phyloP scores from a whole-genome alignment of 352 stramenopile species.

The Phytophthora uliginosa region DNA sequence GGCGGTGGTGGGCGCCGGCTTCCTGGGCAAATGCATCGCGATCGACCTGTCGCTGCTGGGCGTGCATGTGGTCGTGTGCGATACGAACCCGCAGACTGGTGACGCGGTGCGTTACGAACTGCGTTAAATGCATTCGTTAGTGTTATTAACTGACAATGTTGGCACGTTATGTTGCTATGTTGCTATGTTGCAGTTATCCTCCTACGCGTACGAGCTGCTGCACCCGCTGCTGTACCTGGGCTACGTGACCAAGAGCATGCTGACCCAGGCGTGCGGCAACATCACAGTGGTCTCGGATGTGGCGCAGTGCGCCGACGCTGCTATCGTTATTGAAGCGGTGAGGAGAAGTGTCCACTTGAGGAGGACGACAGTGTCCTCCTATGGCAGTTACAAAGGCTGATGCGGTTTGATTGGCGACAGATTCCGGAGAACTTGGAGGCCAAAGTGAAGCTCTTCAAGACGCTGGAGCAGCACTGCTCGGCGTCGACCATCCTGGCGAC shows the following conservation, averaged over 20 bases:
- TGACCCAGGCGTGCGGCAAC: conserved; percentile 65
- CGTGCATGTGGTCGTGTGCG: conserved; percentile 66
- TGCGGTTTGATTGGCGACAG: conserved; percentile 15
- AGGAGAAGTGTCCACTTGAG: conserved; percentile 3
- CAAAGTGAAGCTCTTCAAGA: conserved; percentile 71
- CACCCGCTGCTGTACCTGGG: conserved; percentile 78
- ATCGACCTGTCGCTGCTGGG: conserved; percentile 77
- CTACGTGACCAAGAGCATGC: conserved; percentile 84
- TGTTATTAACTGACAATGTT: background rate
- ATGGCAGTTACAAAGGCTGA: background rate
- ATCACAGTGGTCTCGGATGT: conserved; percentile 60
- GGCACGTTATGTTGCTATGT: background rate
- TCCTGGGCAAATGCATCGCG: conserved; percentile 74
- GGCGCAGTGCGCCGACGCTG: conserved; percentile 52
- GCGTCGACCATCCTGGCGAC: conserved; percentile 68
- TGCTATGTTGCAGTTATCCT: conserved; percentile 46
- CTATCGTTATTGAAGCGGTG: conserved; percentile 75
- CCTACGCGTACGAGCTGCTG: conserved; percentile 72
- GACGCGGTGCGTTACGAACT: conserved; percentile 34
- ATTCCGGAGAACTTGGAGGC: conserved; percentile 71
- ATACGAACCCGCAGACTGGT: conserved; percentile 56
- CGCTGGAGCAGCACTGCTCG: conserved; percentile 65
- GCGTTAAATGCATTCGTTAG: background rate
- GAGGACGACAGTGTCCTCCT: background rate
- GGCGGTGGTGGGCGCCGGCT: conserved; percentile 71